A percentile compares a stretch with the other conserved stretches of the same genome.
Conservation (phyloP, 495 filamentous ascomycete species). For the Aspergillus wentii region DNA sequence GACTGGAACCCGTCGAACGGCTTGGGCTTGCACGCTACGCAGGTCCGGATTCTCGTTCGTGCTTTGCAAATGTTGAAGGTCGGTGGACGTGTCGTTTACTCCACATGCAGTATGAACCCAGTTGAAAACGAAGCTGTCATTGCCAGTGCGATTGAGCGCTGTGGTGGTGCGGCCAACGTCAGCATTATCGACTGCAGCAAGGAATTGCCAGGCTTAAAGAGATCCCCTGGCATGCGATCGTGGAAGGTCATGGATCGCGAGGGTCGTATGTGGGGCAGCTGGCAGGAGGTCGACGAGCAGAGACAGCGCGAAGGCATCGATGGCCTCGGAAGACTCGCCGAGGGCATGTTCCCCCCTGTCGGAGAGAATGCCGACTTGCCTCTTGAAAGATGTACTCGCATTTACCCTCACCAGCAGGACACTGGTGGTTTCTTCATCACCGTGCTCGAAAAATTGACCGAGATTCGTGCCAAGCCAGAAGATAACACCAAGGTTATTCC, state of each 20-base stretch:
- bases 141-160: constrained; percentile 77
- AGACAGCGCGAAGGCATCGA: constrained; percentile 50
- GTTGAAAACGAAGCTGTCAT: constrained; percentile 97
- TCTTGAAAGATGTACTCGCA: constrained; percentile 81
- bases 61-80: constrained; percentile 95
- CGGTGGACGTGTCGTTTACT: constrained; percentile 91
- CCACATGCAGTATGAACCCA: constrained; percentile 96
- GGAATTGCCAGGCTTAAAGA: constrained; percentile 69
- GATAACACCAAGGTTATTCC: constrained; percentile 53
- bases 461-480: constrained; percentile 82
- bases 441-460: constrained; percentile 82
- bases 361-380: constrained; percentile 58
- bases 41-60: constrained; percentile 84
- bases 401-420: constrained; percentile 93
- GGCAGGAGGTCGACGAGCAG: constrained; percentile 68
- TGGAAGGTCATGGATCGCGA: constrained; percentile 91
- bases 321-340: constrained; percentile 58
- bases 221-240: constrained; percentile 61
- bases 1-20: constrained; percentile 86
- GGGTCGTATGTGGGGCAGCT: constrained; percentile 68
- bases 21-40: constrained; percentile 76
- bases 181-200: constrained; percentile 76
- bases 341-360: constrained; percentile 77
- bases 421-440: constrained; percentile 97
- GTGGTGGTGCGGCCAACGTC: constrained; percentile 78